These are phyloP conservation scores for Cadophora sp. DNA, from an alignment of 2,329 filamentous ascomycete species.

Conservation along the genomic window DNA sequence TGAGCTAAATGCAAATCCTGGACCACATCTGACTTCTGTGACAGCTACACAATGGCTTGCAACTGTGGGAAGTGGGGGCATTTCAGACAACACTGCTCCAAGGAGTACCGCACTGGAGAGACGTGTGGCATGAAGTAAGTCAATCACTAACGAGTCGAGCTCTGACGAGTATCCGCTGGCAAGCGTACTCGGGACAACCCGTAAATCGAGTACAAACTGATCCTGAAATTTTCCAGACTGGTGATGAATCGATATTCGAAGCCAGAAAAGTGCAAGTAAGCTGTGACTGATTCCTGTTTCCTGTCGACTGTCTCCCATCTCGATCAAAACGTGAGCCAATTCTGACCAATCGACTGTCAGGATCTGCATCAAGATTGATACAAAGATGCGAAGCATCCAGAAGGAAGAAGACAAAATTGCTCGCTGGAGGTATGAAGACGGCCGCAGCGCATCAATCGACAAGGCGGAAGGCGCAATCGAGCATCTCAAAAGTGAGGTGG, in stretches of 20 bases:
- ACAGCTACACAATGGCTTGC: conserved; percentile 65
- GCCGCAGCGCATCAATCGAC: conserved; percentile 27
- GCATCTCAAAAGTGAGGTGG: conserved; percentile 67
- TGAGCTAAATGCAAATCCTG: neutral
- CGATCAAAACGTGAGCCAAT: neutral
- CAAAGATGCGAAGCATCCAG: conserved; percentile 76
- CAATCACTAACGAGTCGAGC: neutral
- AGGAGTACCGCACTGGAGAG: conserved; percentile 94
- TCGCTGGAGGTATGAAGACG: conserved; percentile 65
- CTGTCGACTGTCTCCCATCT: neutral
- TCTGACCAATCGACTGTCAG: neutral
- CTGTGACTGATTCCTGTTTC: neutral
- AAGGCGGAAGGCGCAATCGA: conserved; percentile 64
- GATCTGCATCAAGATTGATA: conserved; percentile 87
- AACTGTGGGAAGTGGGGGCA: conserved; percentile 95
- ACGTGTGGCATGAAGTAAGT: conserved; percentile 83
- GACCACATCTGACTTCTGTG: neutral
- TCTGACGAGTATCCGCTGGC: neutral
- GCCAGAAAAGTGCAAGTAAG: conserved; percentile 65
- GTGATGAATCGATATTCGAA: conserved; percentile 76
- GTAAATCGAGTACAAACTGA: neutral
- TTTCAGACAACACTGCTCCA: conserved; percentile 91
- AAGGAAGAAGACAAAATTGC: conserved; percentile 78
- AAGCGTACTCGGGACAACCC: neutral
- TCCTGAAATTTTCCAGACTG: conserved; percentile 50